Base-by-base conservation (phyloP, 192 early-diverging fungal species). In the Glomus cerebriforme region DNA sequence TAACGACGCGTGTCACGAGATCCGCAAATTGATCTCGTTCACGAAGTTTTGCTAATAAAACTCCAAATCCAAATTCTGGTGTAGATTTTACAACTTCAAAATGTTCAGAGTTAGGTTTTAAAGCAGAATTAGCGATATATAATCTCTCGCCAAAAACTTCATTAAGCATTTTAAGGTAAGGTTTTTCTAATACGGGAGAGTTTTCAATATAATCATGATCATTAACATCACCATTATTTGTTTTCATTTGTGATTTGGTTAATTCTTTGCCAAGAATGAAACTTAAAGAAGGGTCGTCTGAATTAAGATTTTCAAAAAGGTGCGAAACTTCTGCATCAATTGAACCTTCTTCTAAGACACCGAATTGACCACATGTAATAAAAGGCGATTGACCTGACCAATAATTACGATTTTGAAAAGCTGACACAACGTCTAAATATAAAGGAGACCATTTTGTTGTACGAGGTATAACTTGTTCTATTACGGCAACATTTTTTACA, bases 61-160 rank as follows among this genome's bases (percentile, higher is more conserved):
- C 86, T 60, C 96, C 96, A 80, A 95, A 95, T 35, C 95, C 96
- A 85, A 92, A 96, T 86, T 97, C 95, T 65, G 95, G 94, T 73
- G 86, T 92, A n/a, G 90, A 85, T 75, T 86, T 81, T 34, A 72
- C 17, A 15, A 79, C 81, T 29, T 80, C 60, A n/a, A 85, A 84
- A 66, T 82, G 72, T n/a, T 83, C 79, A 75, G 95, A 87, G 73
- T 95, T 91, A n/a, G 81, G 59, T 77, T 87, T 85, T 68, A 90
- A 87, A 75, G 91, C 81, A 1, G 92, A 93, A 84, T 97, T 97
- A 69, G 93, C 92, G 10, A 97, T 87, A 66, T 91, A 83, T 73
- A 96, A 88, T 39, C 95, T 92, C 66, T 89, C 83, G 65, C 82
- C 85, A 81, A 96, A 97, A 70, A 93, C 86, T 82, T 96, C 92